Evolutionary conservation across 2,329 filamentous ascomycete genomes (phyloP).

Genomic region (Zasmidium cellare): DNA sequence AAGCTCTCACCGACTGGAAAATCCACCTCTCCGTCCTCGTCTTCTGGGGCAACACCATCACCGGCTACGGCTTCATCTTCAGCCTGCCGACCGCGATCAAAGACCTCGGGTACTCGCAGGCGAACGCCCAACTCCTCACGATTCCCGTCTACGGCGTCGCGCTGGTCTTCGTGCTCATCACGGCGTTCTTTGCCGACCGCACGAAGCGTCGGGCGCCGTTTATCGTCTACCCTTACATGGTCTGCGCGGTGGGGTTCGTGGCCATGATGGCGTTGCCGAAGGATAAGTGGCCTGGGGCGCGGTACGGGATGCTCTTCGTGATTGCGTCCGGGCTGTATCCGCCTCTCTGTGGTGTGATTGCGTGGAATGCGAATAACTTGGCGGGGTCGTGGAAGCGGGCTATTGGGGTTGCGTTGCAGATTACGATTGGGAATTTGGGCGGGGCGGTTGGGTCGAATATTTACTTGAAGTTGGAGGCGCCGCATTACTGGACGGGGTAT

Average conservation of each 20-base stretch:
- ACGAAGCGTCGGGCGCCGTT: conserved; percentile 19
- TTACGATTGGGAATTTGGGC: conserved; percentile 19
- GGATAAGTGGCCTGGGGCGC: conserved; percentile 40
- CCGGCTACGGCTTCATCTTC: conserved; percentile 64
- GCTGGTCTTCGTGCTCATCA: conserved; percentile 23
- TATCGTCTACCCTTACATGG: conserved; percentile 17
- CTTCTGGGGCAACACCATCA: conserved; percentile 56
- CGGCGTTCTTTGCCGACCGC: conserved; percentile 20
- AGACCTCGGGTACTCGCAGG: conserved; percentile 44
- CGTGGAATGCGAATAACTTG: conserved; percentile 55
- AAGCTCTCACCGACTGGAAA: conserved; percentile 44
- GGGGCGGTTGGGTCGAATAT: conserved; percentile 20
- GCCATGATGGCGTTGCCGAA: conserved; percentile 42
- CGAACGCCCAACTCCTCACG: conserved; percentile 45
- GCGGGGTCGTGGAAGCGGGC: conserved; percentile 43
- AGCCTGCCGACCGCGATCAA: conserved; percentile 58
- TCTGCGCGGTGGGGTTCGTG: conserved; percentile 25
- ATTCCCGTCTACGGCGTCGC: conserved; percentile 44
- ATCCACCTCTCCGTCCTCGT: conserved; percentile 42
- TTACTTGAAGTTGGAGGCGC: conserved; percentile 14
- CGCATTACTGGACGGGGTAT: conserved; percentile 17
- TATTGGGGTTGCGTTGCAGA: conserved; percentile 15
- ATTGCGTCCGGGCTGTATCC: conserved; percentile 22
- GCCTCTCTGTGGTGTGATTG: conserved; percentile 36
- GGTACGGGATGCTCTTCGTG: conserved; percentile 50